Percentiles rank a stretch among this genome's conserved stretches.
phyloP scores from a whole-genome alignment of 139 green algal species.

The Nannochloris sp. region DNA sequence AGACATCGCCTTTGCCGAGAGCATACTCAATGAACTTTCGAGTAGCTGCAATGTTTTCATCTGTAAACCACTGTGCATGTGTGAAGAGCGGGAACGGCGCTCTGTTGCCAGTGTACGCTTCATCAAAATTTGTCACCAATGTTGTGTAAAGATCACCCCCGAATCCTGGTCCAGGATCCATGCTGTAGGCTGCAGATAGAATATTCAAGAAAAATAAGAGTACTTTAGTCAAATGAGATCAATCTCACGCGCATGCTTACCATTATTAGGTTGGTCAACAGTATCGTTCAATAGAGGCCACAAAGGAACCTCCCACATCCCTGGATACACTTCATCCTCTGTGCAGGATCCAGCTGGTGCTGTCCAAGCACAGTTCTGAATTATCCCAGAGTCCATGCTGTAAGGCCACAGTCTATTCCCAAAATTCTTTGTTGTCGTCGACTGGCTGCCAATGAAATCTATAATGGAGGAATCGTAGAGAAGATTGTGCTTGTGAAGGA shows the following conservation, averaged over 20 bases:
- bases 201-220: neutral
- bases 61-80: slow-evolving; percentile 21
- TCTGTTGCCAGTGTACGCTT: slow-evolving; percentile 24
- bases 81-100: slow-evolving; percentile 19
- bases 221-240: neutral
- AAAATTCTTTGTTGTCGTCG: slow-evolving; percentile 2
- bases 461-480: slow-evolving; percentile 26
- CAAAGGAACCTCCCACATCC: slow-evolving; percentile 10
- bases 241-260: neutral
- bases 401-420: slow-evolving; percentile 7
- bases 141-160: slow-evolving; percentile 8
- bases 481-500: slow-evolving; percentile 5
- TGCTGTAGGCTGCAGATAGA: slow-evolving; percentile 7
- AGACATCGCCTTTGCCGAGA: slow-evolving; percentile 11
- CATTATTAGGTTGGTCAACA: slow-evolving; percentile 3
- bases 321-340: slow-evolving; percentile 5
- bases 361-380: slow-evolving; percentile 19
- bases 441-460: slow-evolving; percentile 7
- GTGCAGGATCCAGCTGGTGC: neutral
- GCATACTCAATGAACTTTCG: slow-evolving; percentile 19
- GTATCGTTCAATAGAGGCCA: slow-evolving; percentile 8
- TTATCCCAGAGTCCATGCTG: slow-evolving; percentile 8
- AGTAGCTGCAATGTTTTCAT: slow-evolving; percentile 11
- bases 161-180: slow-evolving; percentile 16
- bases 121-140: slow-evolving; percentile 16